phyloP scores from a whole-genome alignment of 768 basidiomycete species.

The Leccinum variicolor region DNA sequence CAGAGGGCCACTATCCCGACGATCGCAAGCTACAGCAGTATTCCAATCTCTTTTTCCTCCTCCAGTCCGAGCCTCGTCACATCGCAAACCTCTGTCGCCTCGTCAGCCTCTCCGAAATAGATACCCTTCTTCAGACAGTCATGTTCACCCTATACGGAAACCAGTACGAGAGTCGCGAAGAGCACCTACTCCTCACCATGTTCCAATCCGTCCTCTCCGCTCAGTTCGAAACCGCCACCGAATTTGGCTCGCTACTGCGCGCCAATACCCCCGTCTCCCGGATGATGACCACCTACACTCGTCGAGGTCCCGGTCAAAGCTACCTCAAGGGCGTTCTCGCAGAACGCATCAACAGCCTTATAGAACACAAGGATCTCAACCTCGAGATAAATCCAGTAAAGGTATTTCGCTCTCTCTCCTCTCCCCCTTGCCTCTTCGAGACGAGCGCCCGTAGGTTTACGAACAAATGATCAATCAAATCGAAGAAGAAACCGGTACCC shows the following conservation, averaged over 20 bases:
- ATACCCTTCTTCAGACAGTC: constrained; percentile 97
- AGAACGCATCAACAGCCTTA: constrained; percentile 96
- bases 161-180: constrained; percentile 97
- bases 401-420: constrained; percentile 39
- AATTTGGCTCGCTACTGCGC: constrained; percentile 96
- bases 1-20: constrained; percentile 90
- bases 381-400: constrained; percentile 99
- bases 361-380: constrained; percentile 99
- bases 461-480: constrained; percentile 99
- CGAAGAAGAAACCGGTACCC: constrained; percentile 91
- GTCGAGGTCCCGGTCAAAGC: constrained; percentile 96
- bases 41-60: constrained; percentile 97
- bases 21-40: constrained; percentile 95
- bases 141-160: constrained; percentile 99
- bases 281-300: constrained; percentile 99
- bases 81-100: constrained; percentile 95
- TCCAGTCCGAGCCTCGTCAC: constrained; percentile 97
- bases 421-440: background rate
- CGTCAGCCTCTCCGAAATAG: constrained; percentile 94
- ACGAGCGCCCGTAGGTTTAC: constrained; percentile 64
- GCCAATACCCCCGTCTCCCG: constrained; percentile 99
- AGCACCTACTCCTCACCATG: constrained; percentile 98
- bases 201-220: constrained; percentile 98
- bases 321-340: constrained; percentile 97
- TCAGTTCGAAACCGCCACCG: constrained; percentile 98